Percentiles rank a stretch among this genome's conserved stretches.
phyloP scores from a whole-genome alignment of 805 yeast genomes.

The Starmera quercuum region DNA sequence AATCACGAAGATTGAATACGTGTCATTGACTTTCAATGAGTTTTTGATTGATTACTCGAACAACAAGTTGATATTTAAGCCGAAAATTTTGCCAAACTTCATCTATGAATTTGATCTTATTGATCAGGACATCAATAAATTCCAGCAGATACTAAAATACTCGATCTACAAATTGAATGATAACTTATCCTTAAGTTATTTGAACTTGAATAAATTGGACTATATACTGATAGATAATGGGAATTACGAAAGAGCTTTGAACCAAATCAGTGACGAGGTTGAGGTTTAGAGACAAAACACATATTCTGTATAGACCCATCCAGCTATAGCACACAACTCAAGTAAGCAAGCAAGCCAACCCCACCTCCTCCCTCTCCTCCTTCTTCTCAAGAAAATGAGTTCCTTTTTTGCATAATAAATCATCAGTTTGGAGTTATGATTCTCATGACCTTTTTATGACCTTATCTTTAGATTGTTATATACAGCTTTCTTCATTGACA shows the following conservation, averaged over 20 bases:
- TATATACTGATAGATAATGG: slow-evolving; percentile 1
- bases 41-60: slow-evolving; percentile 11
- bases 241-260: background rate
- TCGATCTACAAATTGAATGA: background rate
- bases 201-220: background rate
- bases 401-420: no score
- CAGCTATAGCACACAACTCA: no score
- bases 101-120: slow-evolving; percentile 17
- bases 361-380: no score
- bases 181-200: background rate
- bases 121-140: slow-evolving; percentile 4
- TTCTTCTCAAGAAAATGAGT: no score
- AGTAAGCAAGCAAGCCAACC: no score
- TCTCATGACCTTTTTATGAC: no score
- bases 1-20: slow-evolving; percentile 17
- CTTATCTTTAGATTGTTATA: no score
- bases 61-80: slow-evolving; percentile 15
- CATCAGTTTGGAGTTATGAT: no score
- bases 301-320: no score
- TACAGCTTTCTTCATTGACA: no score
- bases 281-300: no score
- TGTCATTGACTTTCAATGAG: slow-evolving; percentile 15
- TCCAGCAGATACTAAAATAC: background rate
- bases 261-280: no score
- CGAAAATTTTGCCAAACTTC: slow-evolving; percentile 15